Conservation (phyloP, 768 basidiomycete genomes). For the Tulasnella sp. region DNA sequence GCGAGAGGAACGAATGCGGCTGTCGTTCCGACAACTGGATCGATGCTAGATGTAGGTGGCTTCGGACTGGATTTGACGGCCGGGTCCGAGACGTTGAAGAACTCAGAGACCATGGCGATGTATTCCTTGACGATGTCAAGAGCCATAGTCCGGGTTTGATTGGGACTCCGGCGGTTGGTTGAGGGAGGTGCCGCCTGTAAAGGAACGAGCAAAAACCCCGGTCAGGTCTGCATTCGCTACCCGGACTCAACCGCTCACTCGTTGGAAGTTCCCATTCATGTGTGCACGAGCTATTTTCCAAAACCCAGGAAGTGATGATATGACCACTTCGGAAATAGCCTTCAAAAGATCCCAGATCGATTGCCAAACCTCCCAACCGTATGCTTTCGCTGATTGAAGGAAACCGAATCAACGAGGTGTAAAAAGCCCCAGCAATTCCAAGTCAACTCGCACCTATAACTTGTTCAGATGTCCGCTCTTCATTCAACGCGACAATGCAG, state of each 20-base stretch:
- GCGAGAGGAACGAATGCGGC: constrained; percentile 55
- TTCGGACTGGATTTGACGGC: constrained; percentile 41
- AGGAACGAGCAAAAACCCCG: constrained; percentile 25
- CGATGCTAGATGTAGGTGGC: constrained; percentile 36
- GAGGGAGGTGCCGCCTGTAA: constrained; percentile 25
- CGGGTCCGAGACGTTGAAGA: constrained; percentile 76
- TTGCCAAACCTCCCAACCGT: constrained; percentile 74
- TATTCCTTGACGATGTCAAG: constrained; percentile 80
- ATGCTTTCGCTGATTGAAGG: constrained; percentile 51
- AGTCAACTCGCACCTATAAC: constrained; percentile 44
- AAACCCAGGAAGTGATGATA: constrained; percentile 82
- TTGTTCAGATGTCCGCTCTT: constrained; percentile 49
- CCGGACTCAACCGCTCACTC: constrained; percentile 42
- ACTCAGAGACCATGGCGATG: constrained; percentile 73
- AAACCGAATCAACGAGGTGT: neutral
- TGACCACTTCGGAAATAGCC: constrained; percentile 74
- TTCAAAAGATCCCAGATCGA: constrained; percentile 72
- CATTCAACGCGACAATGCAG: constrained; percentile 53
- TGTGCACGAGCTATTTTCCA: constrained; percentile 88
- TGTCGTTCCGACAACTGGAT: constrained; percentile 31
- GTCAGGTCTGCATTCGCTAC: neutral
- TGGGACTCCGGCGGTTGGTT: constrained; percentile 58
- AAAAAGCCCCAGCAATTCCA: neutral
- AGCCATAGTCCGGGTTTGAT: constrained; percentile 80
- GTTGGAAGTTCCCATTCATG: constrained; percentile 88